Evolutionary conservation across 2,329 filamentous ascomycete species (phyloP).

Genomic region (Tolypocladium nubicola): DNA sequence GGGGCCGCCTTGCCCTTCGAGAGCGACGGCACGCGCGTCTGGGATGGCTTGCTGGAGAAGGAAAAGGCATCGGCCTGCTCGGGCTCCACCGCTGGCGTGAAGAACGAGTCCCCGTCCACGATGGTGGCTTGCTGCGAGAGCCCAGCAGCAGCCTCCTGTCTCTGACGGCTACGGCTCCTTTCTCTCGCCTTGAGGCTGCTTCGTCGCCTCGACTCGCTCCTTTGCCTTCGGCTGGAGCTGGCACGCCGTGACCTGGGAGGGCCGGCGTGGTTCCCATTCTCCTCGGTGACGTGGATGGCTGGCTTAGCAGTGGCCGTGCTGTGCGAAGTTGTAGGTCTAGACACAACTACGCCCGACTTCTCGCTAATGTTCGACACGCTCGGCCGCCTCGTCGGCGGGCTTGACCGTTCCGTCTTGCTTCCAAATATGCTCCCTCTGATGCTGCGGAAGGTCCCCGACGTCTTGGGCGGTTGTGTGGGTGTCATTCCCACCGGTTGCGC

Average conservation of each 20-base stretch:
- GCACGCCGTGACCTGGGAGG: constrained; percentile 20
- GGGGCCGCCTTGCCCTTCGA: constrained; percentile 31
- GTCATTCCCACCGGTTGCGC: constrained; percentile 34
- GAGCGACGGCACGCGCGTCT: constrained; percentile 28
- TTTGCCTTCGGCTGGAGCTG: constrained; percentile 23
- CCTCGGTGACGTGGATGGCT: constrained; percentile 66
- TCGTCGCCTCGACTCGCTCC: constrained; percentile 37
- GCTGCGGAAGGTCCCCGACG: constrained; percentile 60
- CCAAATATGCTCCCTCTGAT: constrained; percentile 71
- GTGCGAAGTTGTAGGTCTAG: constrained; percentile 28
- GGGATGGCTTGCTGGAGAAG: constrained; percentile 26
- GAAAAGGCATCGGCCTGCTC: constrained; percentile 33
- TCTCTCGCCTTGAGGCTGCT: constrained; percentile 44
- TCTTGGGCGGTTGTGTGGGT: constrained; percentile 51
- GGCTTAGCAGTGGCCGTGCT: constrained; percentile 43
- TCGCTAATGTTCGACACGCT: constrained; percentile 24
- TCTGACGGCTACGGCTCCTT: constrained; percentile 35
- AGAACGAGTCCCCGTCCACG: constrained; percentile 40
- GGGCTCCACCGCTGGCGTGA: constrained; percentile 34
- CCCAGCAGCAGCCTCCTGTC: constrained; percentile 29
- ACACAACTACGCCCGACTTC: constrained; percentile 19
- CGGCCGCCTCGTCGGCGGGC: constrained; percentile 29
- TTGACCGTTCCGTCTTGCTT: constrained; percentile 35
- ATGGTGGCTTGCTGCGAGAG: constrained; percentile 27
- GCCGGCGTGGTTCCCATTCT: constrained; percentile 32